phyloP scores from a whole-genome alignment of 2,329 filamentous ascomycete genomes.

The Aspergillus pseudoglaucus region DNA sequence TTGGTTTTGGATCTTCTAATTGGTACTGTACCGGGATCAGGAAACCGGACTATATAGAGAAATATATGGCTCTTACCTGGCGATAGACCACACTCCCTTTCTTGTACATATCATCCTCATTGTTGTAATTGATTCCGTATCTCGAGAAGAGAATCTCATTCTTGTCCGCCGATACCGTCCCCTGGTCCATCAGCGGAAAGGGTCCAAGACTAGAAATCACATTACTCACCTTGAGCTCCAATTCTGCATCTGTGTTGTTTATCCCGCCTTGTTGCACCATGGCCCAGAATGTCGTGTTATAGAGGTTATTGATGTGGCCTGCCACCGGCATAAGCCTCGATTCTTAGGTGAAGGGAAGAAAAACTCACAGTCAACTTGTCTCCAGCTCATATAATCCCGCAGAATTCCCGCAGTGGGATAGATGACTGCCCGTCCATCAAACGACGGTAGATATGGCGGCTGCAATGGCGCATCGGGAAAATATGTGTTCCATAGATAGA shows the following conservation, averaged over 20 bases:
- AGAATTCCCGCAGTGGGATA: slow-evolving; percentile 80
- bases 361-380: slow-evolving; percentile 82
- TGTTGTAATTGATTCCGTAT: slow-evolving; percentile 96
- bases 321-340: slow-evolving; percentile 6
- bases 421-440: slow-evolving; percentile 84
- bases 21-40: slow-evolving; percentile 52
- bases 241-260: slow-evolving; percentile 71
- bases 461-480: slow-evolving; percentile 68
- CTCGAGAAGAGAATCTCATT: slow-evolving; percentile 89
- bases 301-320: slow-evolving; percentile 98
- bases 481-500: slow-evolving; percentile 68
- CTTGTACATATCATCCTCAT: slow-evolving; percentile 83
- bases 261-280: slow-evolving; percentile 73
- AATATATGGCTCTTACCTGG: slow-evolving; percentile 47
- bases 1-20: slow-evolving; percentile 52
- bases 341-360: neutral
- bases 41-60: neutral
- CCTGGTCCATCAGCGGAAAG: slow-evolving; percentile 45
- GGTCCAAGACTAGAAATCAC: neutral
- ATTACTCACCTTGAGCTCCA: slow-evolving; percentile 60
- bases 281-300: slow-evolving; percentile 95
- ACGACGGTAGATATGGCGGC: slow-evolving; percentile 68
- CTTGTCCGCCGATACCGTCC: slow-evolving; percentile 79
- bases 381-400: slow-evolving; percentile 93
- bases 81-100: slow-evolving; percentile 89